Base-by-base conservation (phyloP, 2,329 filamentous ascomycete genomes). In the Aspergillus glaucus region DNA sequence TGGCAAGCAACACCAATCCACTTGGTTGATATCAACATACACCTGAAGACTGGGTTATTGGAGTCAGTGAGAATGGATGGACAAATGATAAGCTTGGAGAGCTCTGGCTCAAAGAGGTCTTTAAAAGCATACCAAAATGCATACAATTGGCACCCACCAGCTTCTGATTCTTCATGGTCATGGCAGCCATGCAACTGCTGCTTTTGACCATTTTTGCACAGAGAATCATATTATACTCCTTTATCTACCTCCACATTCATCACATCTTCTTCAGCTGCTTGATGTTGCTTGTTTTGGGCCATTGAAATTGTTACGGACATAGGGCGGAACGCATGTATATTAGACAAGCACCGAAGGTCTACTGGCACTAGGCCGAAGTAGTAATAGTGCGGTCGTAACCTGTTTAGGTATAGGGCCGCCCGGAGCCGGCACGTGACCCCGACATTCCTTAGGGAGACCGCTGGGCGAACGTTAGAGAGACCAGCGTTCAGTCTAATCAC, bases 231-330 rank as follows among this genome's bases (percentile, higher is more conserved):
- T 46, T 50, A 47, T 50, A 30, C 36, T 40, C 43, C 41, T 50
- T 12, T 50, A 26, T 30, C 43, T 50, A 12, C 41, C 45, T 17
- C 19, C 21, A 7, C 22, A 52, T n/a, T 44, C 43, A 36, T 52
- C 22, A 6, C 40, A 52, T 41, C 46, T 49, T 21, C 46, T 41
- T 46, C 44, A 52, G 26, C 44, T 26, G 15, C 41, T 52, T 42
- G 44, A 50, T 46, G 22, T 52, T 30, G 19, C 39, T 39, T 45
- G 37, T 21, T 52, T 50, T 44, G 44, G 42, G 17, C 37, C 40
- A 12, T 43, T 52, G 30, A 52, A 52, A n/a, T n/a, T n/a, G n/a
- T n/a, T n/a, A n/a, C n/a, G n/a, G n/a, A n/a, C n/a, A n/a, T n/a
- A n/a, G n/a, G n/a, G n/a, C n/a, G n/a, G n/a, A n/a, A n/a, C n/a